Base-by-base conservation (phyloP, 805 yeast genomes). In the Priceomyces medius region DNA sequence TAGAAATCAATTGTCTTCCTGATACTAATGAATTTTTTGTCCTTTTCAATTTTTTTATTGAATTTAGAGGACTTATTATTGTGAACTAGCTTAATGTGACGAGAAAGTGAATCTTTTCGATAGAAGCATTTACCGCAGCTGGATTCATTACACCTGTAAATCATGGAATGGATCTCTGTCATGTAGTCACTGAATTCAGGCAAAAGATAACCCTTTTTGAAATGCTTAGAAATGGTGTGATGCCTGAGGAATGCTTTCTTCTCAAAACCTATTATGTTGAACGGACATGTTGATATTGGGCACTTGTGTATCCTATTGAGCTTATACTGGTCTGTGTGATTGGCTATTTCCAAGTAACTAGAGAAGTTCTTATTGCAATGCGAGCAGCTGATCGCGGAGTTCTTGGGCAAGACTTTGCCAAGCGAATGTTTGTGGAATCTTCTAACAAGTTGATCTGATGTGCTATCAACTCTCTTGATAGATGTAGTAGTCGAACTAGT, bases 71-170 rank as follows among this genome's bases (percentile, higher is more conserved):
- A 32, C 31, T 40, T 38, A 38, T 71, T 69, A 17, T 59, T 50
- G 51, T 79, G 83, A 10, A 77, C 81, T 44, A 79, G 61, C 37
- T 68, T 68, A 20, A 64, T 64, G 50, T 80, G 86, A 47, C 85
- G 66, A 32, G 64, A 68, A 42, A 73, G 64, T 1, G 83, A 74
- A 53, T 80, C 85, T 40, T 68, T 71, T 37, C 85, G 60, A 45
- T 71, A 71, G 50, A 80, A 79, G 6, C 50, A 52, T 46, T 74
- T 76, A 7, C 66, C 70, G 49, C 85, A 80, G 19, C 56, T 51
- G 16, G 44, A 51, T 13, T 48, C 42, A 14, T 45, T 38, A 35
- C 59, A 54, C 13, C 41, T 43, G 36, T 47, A 53, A n/a, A 54
- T 46, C 37, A 46, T 33, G 5, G 43, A 40, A 19, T 40, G 29